phyloP scores from a whole-genome alignment of 768 basidiomycete species.

The Lactarius trivialis region DNA sequence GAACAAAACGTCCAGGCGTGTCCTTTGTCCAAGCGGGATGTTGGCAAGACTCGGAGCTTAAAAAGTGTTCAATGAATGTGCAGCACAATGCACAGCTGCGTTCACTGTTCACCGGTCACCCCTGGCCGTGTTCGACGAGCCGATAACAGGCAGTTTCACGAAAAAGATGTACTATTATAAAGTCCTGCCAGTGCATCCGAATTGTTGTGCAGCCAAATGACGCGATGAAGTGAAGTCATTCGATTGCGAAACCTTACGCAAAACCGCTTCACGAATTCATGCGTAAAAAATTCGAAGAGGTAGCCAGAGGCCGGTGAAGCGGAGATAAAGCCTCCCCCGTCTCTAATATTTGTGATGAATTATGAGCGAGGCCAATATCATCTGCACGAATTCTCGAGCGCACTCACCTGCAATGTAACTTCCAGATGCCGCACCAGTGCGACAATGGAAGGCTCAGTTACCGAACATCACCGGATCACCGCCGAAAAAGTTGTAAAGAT shows the following conservation, averaged over 20 bases:
- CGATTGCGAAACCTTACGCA: too few species aligned
- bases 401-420: conserved; percentile 7
- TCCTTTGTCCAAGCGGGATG: neutral
- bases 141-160: neutral
- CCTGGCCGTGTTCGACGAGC: neutral
- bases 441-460: too few species aligned
- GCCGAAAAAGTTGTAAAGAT: too few species aligned
- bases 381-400: neutral
- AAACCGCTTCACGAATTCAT: too few species aligned
- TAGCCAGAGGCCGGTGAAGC: too few species aligned
- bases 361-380: conserved; percentile 41
- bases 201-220: too few species aligned
- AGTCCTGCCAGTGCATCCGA: too few species aligned
- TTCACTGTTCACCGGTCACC: neutral
- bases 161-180: too few species aligned
- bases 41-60: neutral
- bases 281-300: too few species aligned
- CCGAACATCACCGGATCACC: too few species aligned
- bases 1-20: neutral
- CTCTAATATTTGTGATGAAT: conserved; percentile 82
- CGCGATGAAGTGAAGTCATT: too few species aligned
- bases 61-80: neutral
- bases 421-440: conserved; percentile 85
- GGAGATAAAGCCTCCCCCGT: too few species aligned
- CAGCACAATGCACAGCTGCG: neutral